Conservation (phyloP, 2,329 filamentous ascomycete species). For the Aspergillus fructus region DNA sequence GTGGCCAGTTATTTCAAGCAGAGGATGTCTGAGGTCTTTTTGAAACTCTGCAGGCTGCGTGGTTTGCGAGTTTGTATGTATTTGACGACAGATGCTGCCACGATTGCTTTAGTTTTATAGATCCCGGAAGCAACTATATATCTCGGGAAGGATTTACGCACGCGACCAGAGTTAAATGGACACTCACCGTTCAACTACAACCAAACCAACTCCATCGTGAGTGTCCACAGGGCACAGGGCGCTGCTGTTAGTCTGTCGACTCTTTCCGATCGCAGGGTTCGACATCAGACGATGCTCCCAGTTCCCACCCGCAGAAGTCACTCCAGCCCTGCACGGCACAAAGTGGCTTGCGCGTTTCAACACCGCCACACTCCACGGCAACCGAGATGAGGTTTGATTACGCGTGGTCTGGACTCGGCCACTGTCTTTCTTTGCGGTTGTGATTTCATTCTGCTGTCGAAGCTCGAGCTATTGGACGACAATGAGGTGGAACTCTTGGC, state of each 20-base stretch:
- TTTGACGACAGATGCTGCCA: not conserved
- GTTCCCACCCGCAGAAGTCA: too few relatives aligned
- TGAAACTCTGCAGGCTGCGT: not conserved
- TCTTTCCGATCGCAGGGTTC: not conserved
- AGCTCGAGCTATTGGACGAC: not conserved
- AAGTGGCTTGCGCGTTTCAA: not conserved
- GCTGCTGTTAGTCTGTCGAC: too few relatives aligned
- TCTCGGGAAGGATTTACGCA: not conserved
- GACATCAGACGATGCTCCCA: not conserved
- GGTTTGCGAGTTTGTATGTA: not conserved
- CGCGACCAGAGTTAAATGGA: not conserved
- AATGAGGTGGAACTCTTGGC: not conserved
- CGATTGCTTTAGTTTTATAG: not conserved
- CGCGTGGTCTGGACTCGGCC: not conserved
- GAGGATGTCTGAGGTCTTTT: too few relatives aligned
- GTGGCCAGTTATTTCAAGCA: too few relatives aligned
- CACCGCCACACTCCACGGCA: not conserved
- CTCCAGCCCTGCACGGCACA: not conserved
- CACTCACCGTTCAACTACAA: not conserved
- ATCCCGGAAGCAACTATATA: not conserved
- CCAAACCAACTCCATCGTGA: not conserved
- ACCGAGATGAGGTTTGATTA: not conserved
- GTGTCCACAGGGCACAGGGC: too few relatives aligned
- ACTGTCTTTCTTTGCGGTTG: not conserved
- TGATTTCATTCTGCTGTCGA: not conserved